Base-by-base conservation (phyloP, 169 alveolate genomes). In the Babesia ovata region DNA sequence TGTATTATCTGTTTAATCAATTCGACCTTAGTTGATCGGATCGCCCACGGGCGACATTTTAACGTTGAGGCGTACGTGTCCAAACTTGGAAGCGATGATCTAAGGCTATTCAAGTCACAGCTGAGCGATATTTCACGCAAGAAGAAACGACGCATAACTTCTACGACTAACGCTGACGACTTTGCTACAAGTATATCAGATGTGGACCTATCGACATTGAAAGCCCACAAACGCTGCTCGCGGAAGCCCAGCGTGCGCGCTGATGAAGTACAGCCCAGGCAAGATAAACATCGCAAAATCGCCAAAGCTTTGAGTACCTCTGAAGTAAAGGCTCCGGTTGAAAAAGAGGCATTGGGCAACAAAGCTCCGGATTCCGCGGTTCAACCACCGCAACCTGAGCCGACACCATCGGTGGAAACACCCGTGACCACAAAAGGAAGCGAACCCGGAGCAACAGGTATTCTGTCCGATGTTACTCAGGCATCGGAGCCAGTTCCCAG, bases 181-280 rank as follows among this genome's bases (percentile, higher is more conserved):
- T 67, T 22, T 19, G 21, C 63, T 9, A 36, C 36, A 2, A 28
- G 39, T 33, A 48, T 50, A 0, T 4, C 48, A 19, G 76, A 54
- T 21, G 76, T 54, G 29, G 76, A 67, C 24, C n/a, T 67, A 21
- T 29, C 76, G 4, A 67, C 76, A 44, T 33, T 67, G 22, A 67
- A 33, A 24, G 65, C 76, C 21, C 76, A 67, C 36, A 67, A 53
- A 22, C 12, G 50, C 9, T 63, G 73, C 73, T 45, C 48, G 16
- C 39, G 24, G 28, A 13, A 63, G 48, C 73, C 73, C 36, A 49
- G 48, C 26, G 59, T 28, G 11, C 59, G 39, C 1, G 33, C 28
- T 21, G 61, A 46, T n/a, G 59, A 14, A n/a, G 42, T 11, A 21
- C 1, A 22, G 13, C 21, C 39, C 4, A 45, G 21, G 13, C 33